A percentile compares a stretch with the other conserved stretches of the same genome.
Evolutionary conservation across 169 alveolate species (phyloP).

Genomic region (Plasmodium falciparum): DNA sequence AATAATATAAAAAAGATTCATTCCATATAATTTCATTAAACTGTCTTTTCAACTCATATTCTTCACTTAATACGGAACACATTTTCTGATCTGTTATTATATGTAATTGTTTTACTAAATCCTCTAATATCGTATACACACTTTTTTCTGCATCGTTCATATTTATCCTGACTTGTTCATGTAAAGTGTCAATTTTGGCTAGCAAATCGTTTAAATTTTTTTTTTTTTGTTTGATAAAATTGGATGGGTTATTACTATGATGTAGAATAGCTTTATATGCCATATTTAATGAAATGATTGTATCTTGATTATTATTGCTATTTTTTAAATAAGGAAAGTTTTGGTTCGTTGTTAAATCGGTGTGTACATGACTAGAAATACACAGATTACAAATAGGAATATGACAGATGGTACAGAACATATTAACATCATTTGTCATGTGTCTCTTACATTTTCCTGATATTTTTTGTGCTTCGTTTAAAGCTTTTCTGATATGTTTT

Average conservation of each 20-base stretch:
- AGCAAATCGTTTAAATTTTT: constrained; percentile 76
- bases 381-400: constrained; percentile 87
- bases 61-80: constrained; percentile 84
- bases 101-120: constrained; percentile 84
- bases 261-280: constrained; percentile 83
- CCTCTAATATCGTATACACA: constrained; percentile 85
- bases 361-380: constrained; percentile 82
- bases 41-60: constrained; percentile 83
- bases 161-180: constrained; percentile 83
- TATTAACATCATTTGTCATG: constrained; percentile 72
- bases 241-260: constrained; percentile 78
- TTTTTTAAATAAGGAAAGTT: neutral
- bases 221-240: constrained; percentile 75
- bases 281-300: constrained; percentile 80
- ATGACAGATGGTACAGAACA: constrained; percentile 86
- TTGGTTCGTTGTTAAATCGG: constrained; percentile 55
- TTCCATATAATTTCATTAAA: constrained; percentile 86
- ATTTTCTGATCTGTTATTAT: constrained; percentile 85
- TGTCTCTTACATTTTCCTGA: constrained; percentile 80
- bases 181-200: constrained; percentile 71
- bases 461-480: constrained; percentile 85
- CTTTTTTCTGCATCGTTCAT: constrained; percentile 84
- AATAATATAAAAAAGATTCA: constrained; percentile 82
- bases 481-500: constrained; percentile 91
- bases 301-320: constrained; percentile 9